phyloP scores from a whole-genome alignment of 1,284 basidiomycete species.

The Ganoderma lucidum region DNA sequence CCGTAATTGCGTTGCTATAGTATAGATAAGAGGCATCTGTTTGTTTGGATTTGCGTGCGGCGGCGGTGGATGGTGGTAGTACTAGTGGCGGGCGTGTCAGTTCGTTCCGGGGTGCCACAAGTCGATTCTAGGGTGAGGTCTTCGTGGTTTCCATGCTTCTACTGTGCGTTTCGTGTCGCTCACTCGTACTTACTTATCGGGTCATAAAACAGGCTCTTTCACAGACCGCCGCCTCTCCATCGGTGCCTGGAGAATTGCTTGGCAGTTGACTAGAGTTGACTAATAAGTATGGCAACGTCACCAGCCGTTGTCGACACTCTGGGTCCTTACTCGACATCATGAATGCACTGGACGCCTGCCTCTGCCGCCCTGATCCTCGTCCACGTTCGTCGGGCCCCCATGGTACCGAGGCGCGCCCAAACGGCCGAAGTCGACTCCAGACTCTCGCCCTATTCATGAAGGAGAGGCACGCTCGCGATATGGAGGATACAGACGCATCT shows the following conservation, averaged over 20 bases:
- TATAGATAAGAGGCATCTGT: conserved; percentile 22
- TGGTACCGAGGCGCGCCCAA: background rate
- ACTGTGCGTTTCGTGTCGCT: background rate
- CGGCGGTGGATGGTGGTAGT: background rate
- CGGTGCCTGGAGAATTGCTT: background rate
- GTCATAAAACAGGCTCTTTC: background rate
- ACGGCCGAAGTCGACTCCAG: background rate
- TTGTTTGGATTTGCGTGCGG: background rate
- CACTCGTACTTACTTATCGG: background rate
- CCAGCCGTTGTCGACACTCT: background rate
- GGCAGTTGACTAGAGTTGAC: background rate
- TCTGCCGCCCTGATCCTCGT: background rate
- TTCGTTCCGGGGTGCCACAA: background rate
- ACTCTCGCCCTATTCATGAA: background rate
- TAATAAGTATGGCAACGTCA: background rate
- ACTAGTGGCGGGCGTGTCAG: too few relatives aligned
- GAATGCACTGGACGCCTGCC: background rate
- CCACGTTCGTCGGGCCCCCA: background rate
- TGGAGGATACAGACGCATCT: background rate
- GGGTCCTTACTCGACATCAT: background rate
- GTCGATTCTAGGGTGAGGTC: background rate
- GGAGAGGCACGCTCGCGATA: background rate
- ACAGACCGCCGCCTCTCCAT: background rate
- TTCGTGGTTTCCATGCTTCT: background rate
- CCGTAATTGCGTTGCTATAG: conserved; percentile 23